Evolutionary conservation across 345 rosid genomes (phyloP).

Genomic region (Theobroma cacao): DNA sequence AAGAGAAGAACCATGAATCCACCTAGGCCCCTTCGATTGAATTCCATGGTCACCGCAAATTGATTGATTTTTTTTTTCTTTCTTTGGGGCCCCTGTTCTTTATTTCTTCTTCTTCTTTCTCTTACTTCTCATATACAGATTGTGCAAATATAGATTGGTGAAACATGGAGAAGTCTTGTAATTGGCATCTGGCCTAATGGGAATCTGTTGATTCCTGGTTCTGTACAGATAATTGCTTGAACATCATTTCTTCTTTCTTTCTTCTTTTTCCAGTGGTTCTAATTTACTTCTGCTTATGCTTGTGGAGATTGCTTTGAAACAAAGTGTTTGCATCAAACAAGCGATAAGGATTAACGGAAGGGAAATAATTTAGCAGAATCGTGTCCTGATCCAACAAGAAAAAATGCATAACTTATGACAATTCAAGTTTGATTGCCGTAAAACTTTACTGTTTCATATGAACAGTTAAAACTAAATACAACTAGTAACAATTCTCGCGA

Average conservation of each 20-base stretch:
- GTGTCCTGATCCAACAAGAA: not conserved
- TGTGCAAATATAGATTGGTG: not conserved
- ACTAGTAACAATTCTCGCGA: not conserved
- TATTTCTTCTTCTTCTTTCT: not conserved
- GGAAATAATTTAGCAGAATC: not conserved
- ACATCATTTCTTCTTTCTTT: not conserved
- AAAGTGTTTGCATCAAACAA: not conserved
- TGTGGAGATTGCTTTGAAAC: not conserved
- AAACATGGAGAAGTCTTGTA: not conserved
- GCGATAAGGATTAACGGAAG: not conserved
- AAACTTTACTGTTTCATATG: not conserved
- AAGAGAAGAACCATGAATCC: constrained; percentile 82
- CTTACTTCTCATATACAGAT: not conserved
- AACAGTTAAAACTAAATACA: too few relatives aligned
- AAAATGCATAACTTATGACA: not conserved
- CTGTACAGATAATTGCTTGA: constrained; percentile 6
- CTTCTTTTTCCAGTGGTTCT: not conserved
- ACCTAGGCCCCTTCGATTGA: constrained; percentile 67
- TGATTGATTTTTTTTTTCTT: not conserved
- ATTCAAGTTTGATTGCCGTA: not conserved
- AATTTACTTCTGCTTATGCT: not conserved
- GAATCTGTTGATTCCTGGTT: not conserved
- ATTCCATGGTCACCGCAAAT: constrained; percentile 7
- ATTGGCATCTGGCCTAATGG: not conserved
- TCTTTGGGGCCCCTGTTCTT: not conserved